These are phyloP conservation scores for Sonneratia alba DNA, from an alignment of 345 rosid genomes.

Conservation along the genomic window DNA sequence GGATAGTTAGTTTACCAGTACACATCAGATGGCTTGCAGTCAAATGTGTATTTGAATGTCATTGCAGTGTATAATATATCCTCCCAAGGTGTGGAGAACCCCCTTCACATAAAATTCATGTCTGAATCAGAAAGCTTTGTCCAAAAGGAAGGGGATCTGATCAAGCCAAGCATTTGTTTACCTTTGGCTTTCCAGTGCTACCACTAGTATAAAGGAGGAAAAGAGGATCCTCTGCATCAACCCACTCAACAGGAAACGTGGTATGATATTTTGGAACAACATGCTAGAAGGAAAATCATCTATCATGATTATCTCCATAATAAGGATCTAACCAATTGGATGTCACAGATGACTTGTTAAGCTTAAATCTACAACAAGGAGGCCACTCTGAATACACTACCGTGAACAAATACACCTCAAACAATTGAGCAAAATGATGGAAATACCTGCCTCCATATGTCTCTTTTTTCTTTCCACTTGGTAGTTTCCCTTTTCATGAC, in stretches of 20 bases:
- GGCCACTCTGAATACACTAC: background rate
- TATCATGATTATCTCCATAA: slow-evolving; percentile 11
- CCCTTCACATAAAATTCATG: slow-evolving; percentile 38
- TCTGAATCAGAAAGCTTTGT: too few species aligned
- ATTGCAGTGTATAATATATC: slow-evolving; percentile 94
- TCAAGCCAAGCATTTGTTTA: too few species aligned
- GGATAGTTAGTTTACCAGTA: slow-evolving; percentile 53
- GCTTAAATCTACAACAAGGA: background rate
- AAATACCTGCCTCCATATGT: slow-evolving; percentile 93
- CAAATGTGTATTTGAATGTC: slow-evolving; percentile 95
- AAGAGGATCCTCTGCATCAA: too few species aligned
- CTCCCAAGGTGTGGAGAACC: slow-evolving; percentile 95
- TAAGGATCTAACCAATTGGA: background rate
- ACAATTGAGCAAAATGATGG: background rate
- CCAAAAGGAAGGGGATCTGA: too few species aligned
- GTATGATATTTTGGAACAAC: too few species aligned
- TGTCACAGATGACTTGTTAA: background rate
- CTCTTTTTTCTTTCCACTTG: slow-evolving; percentile 80
- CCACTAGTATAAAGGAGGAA: too few species aligned
- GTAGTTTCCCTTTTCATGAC: slow-evolving; percentile 68
- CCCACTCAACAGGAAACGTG: too few species aligned
- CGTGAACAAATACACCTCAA: background rate
- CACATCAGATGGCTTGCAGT: slow-evolving; percentile 77
- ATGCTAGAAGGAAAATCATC: background rate
- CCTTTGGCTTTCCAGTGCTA: too few species aligned